Base-by-base conservation (phyloP, 352 stramenopile species). In the Globisporangium splendens region DNA sequence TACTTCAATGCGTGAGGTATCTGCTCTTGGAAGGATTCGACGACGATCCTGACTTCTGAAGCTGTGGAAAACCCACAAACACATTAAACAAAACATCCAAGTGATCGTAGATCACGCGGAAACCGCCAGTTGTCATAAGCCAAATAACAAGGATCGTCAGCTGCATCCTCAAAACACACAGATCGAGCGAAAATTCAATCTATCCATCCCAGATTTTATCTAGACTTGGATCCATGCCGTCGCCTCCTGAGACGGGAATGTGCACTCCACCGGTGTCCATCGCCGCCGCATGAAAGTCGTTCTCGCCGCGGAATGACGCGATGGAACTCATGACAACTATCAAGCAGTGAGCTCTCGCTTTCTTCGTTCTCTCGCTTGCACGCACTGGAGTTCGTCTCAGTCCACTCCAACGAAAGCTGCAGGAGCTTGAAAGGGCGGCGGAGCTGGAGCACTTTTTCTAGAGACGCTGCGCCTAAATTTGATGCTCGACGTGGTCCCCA, bases 21-120 rank as follows among this genome's bases (percentile, higher is more conserved):
- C 79, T 72, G 58, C 66, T 87, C 59, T 76, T 79, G 38, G 72
- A 80, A 18, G 67, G 70, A 18, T 60, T 61, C 39, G 56, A 64
- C 18, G 64, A 64, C 15, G 77, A 61, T 1, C 76, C 74, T 1
- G 78, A 72, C 58, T 88, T 92, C 55, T 90, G 80, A 31, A 92
- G 78, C 77, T 89, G 53, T 42, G 21, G 8, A 44, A 22, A 46
- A 52, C 15, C 44, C 47, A n/a, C 20, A 46, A 47, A 50, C 20
- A 8, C 28, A 35, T 35, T 10, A 4, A 35, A 10, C 28, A 35
- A 35, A 4, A 35, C n/a, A n/a, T n/a, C n/a, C n/a, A n/a, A n/a
- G n/a, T n/a, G n/a, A 56, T 97, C 88, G 56, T 96, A 97, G 46
- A 97, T 89, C 8, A 96, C 86, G 33, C 84, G 83, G 49, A 91